These are phyloP conservation scores for Lenwebbia sp. DNA, from an alignment of 345 rosid genomes.

Conservation along the genomic window DNA sequence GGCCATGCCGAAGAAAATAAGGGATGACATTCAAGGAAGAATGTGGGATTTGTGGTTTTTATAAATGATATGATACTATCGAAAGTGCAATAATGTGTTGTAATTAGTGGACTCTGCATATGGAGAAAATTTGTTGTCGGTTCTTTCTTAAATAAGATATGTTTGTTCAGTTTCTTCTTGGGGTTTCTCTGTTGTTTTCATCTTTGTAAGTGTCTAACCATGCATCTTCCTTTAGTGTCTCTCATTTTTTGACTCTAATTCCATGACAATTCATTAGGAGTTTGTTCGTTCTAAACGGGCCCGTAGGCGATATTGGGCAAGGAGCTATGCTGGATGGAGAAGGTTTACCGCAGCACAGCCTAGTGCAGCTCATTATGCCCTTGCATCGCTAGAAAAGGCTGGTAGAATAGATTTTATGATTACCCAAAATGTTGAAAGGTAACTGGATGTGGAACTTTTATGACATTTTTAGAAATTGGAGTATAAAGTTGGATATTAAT, in stretches of 20 bases:
- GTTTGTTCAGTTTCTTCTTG: not conserved
- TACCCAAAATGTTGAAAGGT: slow-evolving; percentile 96
- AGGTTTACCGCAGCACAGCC: slow-evolving; percentile 68
- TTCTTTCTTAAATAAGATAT: not conserved
- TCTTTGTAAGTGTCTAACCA: not conserved
- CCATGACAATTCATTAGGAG: slow-evolving; percentile 28
- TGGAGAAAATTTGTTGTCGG: not conserved
- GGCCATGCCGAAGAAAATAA: not conserved
- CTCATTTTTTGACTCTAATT: not conserved
- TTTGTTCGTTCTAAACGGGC: slow-evolving; percentile 56
- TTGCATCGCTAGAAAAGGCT: slow-evolving; percentile 77
- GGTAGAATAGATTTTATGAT: slow-evolving; percentile 57
- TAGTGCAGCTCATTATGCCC: slow-evolving; percentile 60
- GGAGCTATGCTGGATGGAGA: slow-evolving; percentile 98
- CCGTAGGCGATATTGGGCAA: slow-evolving; percentile 86
- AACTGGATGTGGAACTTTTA: not conserved
- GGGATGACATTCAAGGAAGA: not conserved
- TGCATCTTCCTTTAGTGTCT: not conserved
- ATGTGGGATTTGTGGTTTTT: not conserved
- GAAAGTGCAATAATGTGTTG: not conserved
- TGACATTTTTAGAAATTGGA: not conserved
- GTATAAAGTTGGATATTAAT: not conserved
- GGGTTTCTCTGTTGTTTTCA: not conserved
- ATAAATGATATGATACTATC: not conserved
- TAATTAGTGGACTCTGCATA: not conserved